Evolutionary conservation across 768 basidiomycete genomes (phyloP).

Genomic region (Rhizopogon vinicolor): DNA sequence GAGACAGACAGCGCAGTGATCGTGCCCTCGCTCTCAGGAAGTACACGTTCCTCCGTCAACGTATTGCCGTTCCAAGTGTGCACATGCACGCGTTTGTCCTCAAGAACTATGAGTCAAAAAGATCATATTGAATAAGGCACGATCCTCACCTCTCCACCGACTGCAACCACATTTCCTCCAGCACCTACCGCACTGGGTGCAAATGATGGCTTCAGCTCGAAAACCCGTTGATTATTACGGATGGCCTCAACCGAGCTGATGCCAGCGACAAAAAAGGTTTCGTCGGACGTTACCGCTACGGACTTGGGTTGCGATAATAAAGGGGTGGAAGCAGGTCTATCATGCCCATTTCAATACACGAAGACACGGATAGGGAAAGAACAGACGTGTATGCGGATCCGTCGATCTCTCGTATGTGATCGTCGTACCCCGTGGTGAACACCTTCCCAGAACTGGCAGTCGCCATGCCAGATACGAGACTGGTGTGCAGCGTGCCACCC

Average conservation of each 20-base stretch:
- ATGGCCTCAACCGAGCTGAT: constrained; percentile 52
- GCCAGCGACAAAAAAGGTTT: constrained; percentile 58
- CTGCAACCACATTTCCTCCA: constrained; percentile 48
- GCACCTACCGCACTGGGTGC: constrained; percentile 56
- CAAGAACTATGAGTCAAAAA: constrained; percentile 7
- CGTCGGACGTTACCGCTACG: constrained; percentile 54
- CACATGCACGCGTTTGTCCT: constrained; percentile 76
- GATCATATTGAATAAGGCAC: neutral
- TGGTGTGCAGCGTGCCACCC: constrained; percentile 66
- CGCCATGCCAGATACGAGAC: constrained; percentile 60
- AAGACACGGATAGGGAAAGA: constrained; percentile 2
- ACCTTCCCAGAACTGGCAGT: constrained; percentile 44
- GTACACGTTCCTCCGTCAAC: constrained; percentile 48
- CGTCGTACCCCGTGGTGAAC: constrained; percentile 79
- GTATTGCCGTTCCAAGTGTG: constrained; percentile 67
- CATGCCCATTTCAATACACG: neutral
- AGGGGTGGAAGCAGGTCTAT: constrained; percentile 47
- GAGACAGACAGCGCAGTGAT: constrained; percentile 79
- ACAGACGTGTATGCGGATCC: constrained; percentile 48
- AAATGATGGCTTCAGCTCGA: constrained; percentile 48
- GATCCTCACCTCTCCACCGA: constrained; percentile 67
- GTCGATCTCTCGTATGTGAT: constrained; percentile 66
- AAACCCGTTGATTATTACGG: constrained; percentile 63
- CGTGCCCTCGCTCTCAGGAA: constrained; percentile 66
- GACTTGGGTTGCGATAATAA: constrained; percentile 65